Evolutionary conservation across 345 rosid genomes (phyloP), one percentile per base, ranked within the genome.

Genomic region (Carallia brachiata): DNA sequence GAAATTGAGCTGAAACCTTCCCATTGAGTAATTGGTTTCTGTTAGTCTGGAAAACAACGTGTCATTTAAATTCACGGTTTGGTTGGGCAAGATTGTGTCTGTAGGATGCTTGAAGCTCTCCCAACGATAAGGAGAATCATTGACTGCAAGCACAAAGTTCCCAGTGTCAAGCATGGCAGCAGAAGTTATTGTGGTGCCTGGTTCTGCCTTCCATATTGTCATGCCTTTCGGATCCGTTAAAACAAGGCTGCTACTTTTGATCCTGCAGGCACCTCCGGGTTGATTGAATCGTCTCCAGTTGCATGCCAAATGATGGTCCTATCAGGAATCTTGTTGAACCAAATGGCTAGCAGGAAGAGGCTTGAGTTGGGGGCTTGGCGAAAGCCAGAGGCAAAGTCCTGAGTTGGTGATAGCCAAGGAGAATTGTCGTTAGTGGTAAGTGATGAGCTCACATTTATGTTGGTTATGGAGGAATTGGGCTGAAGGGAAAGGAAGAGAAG

Each of bases 21-120:
- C 78, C 54, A 53, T 60, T 0, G 78, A 57, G 69, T 31, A 75
- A 56, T 69, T 65, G 34, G 66, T 69, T 52, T 70, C 78, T 7
- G 78, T 18, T 27, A 69, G 31, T 18, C 70, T 64, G 36, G 78
- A 70, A 52, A 36, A 59, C 57, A 76, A 13, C 40, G 1, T 28
- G 52, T 52, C 66, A 36, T 17, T 78, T 27, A 65, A 28, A n/a
- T 68, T 75, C 44, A 85, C 23, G 37, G 16, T 56, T 67, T 82
- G 88, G 30, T 69, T 31, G 4, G 80, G 88, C 65, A 85, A 58
- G 63, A 85, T 71, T 7, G 88, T 80, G 53, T 85, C 70, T 9
- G 74, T 80, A 7, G 84, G 88, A 72, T 76, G 23, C 39, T 36
- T 62, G 66, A 85, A 85, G 54, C 78, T 80, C 73, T 82, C 75